Conservation (phyloP, 192 early-diverging fungal genomes). For the Glomus cerebriforme region DNA sequence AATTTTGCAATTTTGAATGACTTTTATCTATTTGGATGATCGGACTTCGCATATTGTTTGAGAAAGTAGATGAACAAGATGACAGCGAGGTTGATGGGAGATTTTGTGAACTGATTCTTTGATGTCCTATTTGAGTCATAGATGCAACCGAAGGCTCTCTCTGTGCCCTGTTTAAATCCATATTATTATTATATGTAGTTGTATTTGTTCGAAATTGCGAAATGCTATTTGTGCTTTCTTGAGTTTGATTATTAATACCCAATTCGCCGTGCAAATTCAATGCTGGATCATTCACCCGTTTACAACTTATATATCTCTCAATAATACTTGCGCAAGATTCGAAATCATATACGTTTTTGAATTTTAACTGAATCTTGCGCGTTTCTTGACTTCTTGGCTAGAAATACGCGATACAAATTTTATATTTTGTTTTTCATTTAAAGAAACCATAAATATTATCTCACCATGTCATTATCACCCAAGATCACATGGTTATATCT, state of each 20-base stretch:
- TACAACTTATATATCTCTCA: constrained; percentile 4
- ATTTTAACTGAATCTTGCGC: constrained; percentile 5
- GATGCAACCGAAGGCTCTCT: neutral
- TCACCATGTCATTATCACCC: neutral
- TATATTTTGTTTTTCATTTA: neutral
- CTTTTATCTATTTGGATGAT: too few relatives aligned
- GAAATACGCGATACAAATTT: neutral
- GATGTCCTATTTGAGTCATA: neutral
- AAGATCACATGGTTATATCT: constrained; percentile 6
- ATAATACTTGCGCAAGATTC: neutral
- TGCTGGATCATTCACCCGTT: neutral
- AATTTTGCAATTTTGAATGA: too few relatives aligned
- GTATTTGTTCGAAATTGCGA: neutral
- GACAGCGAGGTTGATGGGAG: neutral
- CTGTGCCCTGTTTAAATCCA: neutral
- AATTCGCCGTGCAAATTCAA: neutral
- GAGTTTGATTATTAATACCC: neutral
- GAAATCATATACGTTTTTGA: neutral
- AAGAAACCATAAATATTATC: neutral
- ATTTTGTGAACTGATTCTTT: neutral
- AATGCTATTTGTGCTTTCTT: neutral
- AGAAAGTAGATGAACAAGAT: neutral
- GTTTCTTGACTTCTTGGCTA: neutral
- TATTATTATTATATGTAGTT: neutral
- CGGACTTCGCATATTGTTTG: neutral